phyloP scores from a whole-genome alignment of 257 asterid species.

The Przewalskia tangutica region DNA sequence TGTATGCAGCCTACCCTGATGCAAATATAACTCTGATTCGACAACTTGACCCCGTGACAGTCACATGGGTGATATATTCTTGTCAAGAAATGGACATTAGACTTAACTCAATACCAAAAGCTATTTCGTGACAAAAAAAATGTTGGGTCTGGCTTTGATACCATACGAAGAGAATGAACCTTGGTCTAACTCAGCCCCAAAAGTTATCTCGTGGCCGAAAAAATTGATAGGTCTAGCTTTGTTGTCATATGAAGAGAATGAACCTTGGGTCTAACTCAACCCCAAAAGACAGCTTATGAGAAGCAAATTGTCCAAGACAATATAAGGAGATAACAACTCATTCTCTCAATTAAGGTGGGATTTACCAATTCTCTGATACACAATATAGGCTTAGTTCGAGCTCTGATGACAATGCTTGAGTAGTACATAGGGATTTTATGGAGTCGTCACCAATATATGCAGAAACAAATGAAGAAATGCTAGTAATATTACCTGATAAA shows the following conservation, averaged over 20 bases:
- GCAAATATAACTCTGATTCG: too few species aligned
- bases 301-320: background rate
- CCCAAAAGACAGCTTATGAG: background rate
- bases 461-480: background rate
- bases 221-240: too few species aligned
- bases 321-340: background rate
- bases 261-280: background rate
- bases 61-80: too few species aligned
- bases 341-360: background rate
- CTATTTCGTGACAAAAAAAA: too few species aligned
- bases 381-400: background rate
- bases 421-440: background rate
- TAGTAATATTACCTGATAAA: slow-evolving; percentile 29
- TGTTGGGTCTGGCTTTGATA: too few species aligned
- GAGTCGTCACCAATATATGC: background rate
- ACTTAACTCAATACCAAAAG: background rate
- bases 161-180: too few species aligned
- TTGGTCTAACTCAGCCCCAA: too few species aligned
- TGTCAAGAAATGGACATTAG: background rate
- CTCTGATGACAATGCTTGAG: background rate
- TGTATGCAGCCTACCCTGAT: too few species aligned
- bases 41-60: too few species aligned
- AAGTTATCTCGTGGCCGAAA: too few species aligned
- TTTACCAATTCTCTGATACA: background rate
- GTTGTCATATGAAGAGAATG: background rate